These are phyloP conservation scores for Dactylellina cionopaga DNA, from an alignment of 2,329 filamentous ascomycete species.

Conservation along the genomic window DNA sequence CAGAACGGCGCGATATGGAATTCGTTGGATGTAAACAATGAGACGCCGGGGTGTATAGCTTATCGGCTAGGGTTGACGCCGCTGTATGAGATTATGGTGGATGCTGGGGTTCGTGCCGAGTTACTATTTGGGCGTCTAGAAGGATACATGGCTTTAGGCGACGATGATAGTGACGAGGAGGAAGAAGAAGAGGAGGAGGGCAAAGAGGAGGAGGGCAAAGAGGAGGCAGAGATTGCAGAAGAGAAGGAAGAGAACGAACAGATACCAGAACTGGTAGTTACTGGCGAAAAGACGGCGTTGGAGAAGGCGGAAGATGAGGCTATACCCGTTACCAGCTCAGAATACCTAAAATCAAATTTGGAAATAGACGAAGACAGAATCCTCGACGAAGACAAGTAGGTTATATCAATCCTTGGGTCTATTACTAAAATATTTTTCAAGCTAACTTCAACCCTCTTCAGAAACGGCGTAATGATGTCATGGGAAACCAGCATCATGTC, in stretches of 20 bases:
- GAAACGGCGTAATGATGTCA: slow-evolving; percentile 92
- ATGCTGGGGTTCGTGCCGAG: slow-evolving; percentile 90
- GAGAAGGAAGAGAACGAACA: slow-evolving; percentile 58
- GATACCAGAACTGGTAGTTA: slow-evolving; percentile 16
- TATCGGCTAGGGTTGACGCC: slow-evolving; percentile 72
- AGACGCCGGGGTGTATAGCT: slow-evolving; percentile 92
- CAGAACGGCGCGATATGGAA: slow-evolving; percentile 97
- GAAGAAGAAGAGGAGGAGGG: slow-evolving; percentile 62
- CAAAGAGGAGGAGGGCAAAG: slow-evolving; percentile 55
- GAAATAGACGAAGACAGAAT: slow-evolving; percentile 57
- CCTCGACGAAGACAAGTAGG: slow-evolving; percentile 58
- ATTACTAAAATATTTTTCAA: slow-evolving; percentile 69
- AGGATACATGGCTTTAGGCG: slow-evolving; percentile 78
- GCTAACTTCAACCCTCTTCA: slow-evolving; percentile 59
- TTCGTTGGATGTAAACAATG: slow-evolving; percentile 83
- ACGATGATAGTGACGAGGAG: slow-evolving; percentile 63
- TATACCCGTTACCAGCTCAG: slow-evolving; percentile 54
- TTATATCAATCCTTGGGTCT: slow-evolving; percentile 69
- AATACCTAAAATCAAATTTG: slow-evolving; percentile 31
- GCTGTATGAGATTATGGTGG: slow-evolving; percentile 84
- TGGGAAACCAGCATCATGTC: slow-evolving; percentile 89
- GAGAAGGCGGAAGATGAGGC: slow-evolving; percentile 56
- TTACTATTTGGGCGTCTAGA: slow-evolving; percentile 83
- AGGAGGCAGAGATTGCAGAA: slow-evolving; percentile 62
- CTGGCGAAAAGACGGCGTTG: slow-evolving; percentile 34